These are phyloP conservation scores for Venturia pyrina DNA, from an alignment of 2,329 filamentous ascomycete species.

Conservation along the genomic window DNA sequence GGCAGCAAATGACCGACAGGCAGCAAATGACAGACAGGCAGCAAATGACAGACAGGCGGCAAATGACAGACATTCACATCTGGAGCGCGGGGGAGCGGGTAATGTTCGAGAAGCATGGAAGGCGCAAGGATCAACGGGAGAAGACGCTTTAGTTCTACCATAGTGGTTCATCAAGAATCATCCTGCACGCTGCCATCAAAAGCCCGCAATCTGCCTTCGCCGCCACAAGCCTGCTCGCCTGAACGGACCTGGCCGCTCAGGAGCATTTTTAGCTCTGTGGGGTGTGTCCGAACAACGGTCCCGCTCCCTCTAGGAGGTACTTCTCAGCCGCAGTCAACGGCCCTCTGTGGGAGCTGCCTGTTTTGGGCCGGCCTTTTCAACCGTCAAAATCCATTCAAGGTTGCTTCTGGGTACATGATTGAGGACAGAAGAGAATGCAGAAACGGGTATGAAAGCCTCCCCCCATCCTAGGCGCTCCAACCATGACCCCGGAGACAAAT, in stretches of 20 bases:
- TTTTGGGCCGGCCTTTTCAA: background rate
- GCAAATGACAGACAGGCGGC: background rate
- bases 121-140: background rate
- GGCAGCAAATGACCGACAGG: background rate
- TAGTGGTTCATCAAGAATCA: no score
- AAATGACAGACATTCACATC: background rate
- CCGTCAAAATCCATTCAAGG: background rate
- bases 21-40: background rate
- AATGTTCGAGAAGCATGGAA: slow-evolving; percentile 1
- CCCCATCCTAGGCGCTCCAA: background rate
- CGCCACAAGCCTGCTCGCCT: no score
- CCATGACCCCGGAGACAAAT: slow-evolving; percentile 1
- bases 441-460: no score
- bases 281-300: no score
- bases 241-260: no score
- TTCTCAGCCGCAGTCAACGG: background rate
- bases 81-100: background rate
- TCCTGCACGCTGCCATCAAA: no score
- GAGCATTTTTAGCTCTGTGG: no score
- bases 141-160: background rate
- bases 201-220: no score
- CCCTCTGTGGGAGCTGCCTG: background rate
- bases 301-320: no score
- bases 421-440: no score
- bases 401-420: background rate